These are phyloP conservation scores for Aspergillus sp. DNA, from an alignment of 2,329 filamentous ascomycete genomes.

Conservation along the genomic window DNA sequence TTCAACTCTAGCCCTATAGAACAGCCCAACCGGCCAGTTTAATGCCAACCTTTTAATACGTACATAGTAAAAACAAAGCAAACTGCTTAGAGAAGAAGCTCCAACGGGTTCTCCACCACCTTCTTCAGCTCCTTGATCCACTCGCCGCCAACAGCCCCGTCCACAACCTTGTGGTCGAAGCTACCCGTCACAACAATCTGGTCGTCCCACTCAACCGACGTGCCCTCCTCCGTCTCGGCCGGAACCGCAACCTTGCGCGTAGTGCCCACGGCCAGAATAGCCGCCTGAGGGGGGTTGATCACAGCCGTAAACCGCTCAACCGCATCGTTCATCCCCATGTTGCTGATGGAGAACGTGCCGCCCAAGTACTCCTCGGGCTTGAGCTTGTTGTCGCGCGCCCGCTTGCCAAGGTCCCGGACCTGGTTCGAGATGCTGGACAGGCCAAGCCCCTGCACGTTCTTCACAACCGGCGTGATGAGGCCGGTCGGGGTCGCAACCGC, in stretches of 20 bases:
- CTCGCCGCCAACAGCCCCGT: conserved; percentile 90
- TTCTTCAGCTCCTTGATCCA: conserved; percentile 97
- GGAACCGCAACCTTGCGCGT: conserved; percentile 92
- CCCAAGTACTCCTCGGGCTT: conserved; percentile 99
- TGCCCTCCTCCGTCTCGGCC: conserved; percentile 73
- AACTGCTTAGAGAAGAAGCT: conserved; percentile 68
- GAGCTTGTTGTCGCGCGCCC: conserved; percentile 91
- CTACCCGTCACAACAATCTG: conserved; percentile 90
- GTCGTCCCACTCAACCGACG: conserved; percentile 81
- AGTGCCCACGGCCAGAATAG: conserved; percentile 88
- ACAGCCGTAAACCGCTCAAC: conserved; percentile 96
- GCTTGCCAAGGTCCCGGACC: conserved; percentile 95
- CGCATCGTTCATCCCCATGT: conserved; percentile 99
- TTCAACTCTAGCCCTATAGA: conserved; percentile 16
- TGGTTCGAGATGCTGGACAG: conserved; percentile 77
- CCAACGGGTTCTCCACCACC: conserved; percentile 92
- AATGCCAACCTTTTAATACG: conserved; percentile 28
- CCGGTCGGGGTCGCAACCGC: conserved; percentile 87
- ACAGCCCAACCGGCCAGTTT: conserved; percentile 15
- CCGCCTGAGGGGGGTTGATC: conserved; percentile 96
- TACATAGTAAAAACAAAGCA: conserved; percentile 25
- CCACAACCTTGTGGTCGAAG: conserved; percentile 98
- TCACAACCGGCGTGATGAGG: conserved; percentile 96
- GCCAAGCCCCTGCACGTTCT: conserved; percentile 74
- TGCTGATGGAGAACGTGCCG: conserved; percentile 97